Base-by-base conservation (phyloP, 2,329 filamentous ascomycete genomes). In the Mollisia scopiformis region DNA sequence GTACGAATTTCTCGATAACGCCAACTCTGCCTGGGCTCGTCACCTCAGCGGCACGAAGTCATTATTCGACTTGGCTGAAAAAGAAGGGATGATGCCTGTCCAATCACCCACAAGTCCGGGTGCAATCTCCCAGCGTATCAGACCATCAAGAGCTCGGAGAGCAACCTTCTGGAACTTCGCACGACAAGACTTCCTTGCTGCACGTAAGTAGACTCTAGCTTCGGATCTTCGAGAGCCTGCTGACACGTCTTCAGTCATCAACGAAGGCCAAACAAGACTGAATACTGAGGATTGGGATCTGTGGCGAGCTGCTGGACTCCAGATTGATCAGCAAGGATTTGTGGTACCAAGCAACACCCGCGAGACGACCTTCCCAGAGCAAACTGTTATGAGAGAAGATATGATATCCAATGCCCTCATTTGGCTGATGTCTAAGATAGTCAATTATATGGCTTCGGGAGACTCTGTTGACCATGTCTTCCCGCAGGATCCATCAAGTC, bases 141-240 rank as follows among this genome's bases (percentile, higher is more conserved):
- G 75, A n/a, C 79, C 83, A 1, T 85, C 82, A 2, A 82, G 82
- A 69, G 83, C 79, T 11, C 79, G 85, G 21, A 80, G 77, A 70
- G 85, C 86, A 6, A 85, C 84, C 0, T 89, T 89, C 69, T 89
- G 86, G 86, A 88, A 88, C 65, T 86, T 88, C 71, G 86, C 86
- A 16, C 77, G 86, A 25, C 86, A 89, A 67, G 86, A 89, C 65
- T 86, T 88, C 75, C 75, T 88, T 30, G 82, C 84, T 68, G 86
- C 86, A 55, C 88, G 83, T 81, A 72, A 75, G 79, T 75, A 21
- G 43, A 7, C 13, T 14, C 13, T 51, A 6, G 3, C n/a, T 10
- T 46, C 14, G 33, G 46, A 46, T 13, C 8, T 13, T 27, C 27
- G 21, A 10, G 35, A 19, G 8, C 21, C 37, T 14, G 19, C 53